Base-by-base conservation (phyloP, 331 rosid species). In the Saraca asoca region DNA sequence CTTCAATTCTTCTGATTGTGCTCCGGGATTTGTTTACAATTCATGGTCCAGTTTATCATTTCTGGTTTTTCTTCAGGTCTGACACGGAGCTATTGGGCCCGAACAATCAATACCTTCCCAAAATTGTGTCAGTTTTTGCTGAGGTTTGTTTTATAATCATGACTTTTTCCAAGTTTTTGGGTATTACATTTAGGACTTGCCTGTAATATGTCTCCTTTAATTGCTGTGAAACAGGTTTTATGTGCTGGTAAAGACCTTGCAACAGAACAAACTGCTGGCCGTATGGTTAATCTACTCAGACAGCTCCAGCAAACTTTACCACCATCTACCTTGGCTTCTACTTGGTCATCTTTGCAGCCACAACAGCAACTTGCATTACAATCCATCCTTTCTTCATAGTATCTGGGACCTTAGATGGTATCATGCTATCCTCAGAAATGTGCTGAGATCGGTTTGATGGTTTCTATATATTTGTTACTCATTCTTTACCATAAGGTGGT, bases 231-330 rank as follows among this genome's bases (percentile, higher is more conserved):
- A 19, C 65, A 95, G 99, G 91, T 95, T 59, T 70, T 95, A 64
- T 91, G 95, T 53, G 96, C 95, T 17, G 97, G 99, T 31, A 95
- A 90, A 69, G 99, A 95, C 65, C 78, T 95, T 57, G 97, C 97
- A 6, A 90, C 96, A 2, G 96, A 95, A 72, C 96, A 95, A 79
- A 95, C 97, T 38, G 77, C 81, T 12, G 66, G 93, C 75, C 79
- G 96, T 24, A 93, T 93, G 96, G 56, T 87, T 37, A 93, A 60
- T 87, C 70, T 93, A 58, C 84, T 93, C 41, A 79, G 80, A 79
- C 98, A 89, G 80, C 95, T 92, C 68, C 96, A 92, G 85, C 95
- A 87, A 74, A 89, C 92, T 15, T 71, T 93, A 55, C 96, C 98
- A 2, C 94, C 98, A 0, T 58, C 93, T 38, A 85, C 96, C 29